A percentile compares a stretch with the other conserved stretches of the same genome.
phyloP scores from a whole-genome alignment of 2,329 filamentous ascomycete genomes.

The Ceratocystiopsis brevicomis region DNA sequence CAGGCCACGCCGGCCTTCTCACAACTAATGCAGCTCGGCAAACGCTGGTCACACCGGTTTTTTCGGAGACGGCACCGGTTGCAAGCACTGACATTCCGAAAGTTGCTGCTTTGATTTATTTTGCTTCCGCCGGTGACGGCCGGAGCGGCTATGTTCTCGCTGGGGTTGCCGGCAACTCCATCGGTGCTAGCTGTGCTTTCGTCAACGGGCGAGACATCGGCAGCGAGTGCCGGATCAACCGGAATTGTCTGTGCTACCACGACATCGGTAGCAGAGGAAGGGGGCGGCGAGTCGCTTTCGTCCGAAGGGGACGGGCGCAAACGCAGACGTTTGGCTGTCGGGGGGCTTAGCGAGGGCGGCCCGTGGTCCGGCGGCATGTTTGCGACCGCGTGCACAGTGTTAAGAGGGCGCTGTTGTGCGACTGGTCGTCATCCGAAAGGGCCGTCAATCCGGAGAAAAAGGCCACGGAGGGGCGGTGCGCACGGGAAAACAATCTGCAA shows the following conservation, averaged over 20 bases:
- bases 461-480: background rate
- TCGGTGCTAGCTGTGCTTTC: background rate
- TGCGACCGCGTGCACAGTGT: too few relatives aligned
- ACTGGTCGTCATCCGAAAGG: too few relatives aligned
- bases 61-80: constrained; percentile 84
- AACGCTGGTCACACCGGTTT: constrained; percentile 83
- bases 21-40: constrained; percentile 80
- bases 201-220: too few relatives aligned
- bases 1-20: constrained; percentile 84
- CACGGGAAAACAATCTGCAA: background rate
- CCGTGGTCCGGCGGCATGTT: constrained; percentile 25
- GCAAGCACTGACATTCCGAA: constrained; percentile 83
- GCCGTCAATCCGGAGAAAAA: too few relatives aligned
- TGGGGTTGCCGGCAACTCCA: too few relatives aligned
- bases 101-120: constrained; percentile 42
- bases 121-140: constrained; percentile 17
- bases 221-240: too few relatives aligned
- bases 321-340: constrained; percentile 30
- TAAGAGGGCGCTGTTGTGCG: too few relatives aligned
- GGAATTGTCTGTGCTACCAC: too few relatives aligned
- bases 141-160: too few relatives aligned
- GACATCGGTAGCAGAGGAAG: too few relatives aligned
- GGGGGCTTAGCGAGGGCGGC: constrained; percentile 30
- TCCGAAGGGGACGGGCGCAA: constrained; percentile 24
- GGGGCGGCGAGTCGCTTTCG: too few relatives aligned